Conservation (phyloP, 768 basidiomycete species). For the Lactifluus rugatus region DNA sequence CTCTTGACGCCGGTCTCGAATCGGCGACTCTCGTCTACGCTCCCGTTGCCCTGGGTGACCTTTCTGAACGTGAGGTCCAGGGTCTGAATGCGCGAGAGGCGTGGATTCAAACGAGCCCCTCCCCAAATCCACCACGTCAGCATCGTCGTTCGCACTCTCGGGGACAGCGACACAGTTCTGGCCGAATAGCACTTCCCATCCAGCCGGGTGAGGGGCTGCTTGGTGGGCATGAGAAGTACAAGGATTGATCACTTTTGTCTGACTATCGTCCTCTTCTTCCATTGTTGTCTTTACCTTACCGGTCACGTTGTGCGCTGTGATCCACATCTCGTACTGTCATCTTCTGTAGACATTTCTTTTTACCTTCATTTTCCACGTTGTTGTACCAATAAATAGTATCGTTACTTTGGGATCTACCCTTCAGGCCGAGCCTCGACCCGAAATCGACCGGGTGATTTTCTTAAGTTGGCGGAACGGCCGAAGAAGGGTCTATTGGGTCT, state of each 20-base stretch:
- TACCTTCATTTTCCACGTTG: not conserved
- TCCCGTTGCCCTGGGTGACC: conserved; percentile 48
- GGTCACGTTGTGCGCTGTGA: not conserved
- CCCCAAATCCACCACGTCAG: conserved; percentile 21
- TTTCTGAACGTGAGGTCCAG: conserved; percentile 44
- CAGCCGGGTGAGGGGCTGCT: conserved; percentile 37
- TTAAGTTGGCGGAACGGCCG: too few relatives aligned
- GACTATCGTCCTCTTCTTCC: not conserved
- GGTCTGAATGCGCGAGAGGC: conserved; percentile 50
- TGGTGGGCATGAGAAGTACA: conserved; percentile 24
- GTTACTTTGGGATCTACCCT: not conserved
- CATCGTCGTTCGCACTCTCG: conserved; percentile 23
- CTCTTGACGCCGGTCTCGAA: not conserved
- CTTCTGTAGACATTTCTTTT: not conserved
- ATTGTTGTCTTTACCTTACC: not conserved
- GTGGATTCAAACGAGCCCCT: conserved; percentile 38
- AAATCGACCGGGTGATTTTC: too few relatives aligned
- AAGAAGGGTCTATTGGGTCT: conserved; percentile 7
- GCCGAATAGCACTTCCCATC: conserved; percentile 32
- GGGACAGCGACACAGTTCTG: conserved; percentile 16
- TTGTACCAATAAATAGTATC: conserved; percentile 15
- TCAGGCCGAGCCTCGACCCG: too few relatives aligned
- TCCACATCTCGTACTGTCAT: not conserved
- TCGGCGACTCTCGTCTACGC: conserved; percentile 45
- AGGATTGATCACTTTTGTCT: conserved; percentile 4